A percentile compares a stretch with the other conserved stretches of the same genome.
Conservation (phyloP, 768 basidiomycete genomes). For the Lactarius hengduanensis region DNA sequence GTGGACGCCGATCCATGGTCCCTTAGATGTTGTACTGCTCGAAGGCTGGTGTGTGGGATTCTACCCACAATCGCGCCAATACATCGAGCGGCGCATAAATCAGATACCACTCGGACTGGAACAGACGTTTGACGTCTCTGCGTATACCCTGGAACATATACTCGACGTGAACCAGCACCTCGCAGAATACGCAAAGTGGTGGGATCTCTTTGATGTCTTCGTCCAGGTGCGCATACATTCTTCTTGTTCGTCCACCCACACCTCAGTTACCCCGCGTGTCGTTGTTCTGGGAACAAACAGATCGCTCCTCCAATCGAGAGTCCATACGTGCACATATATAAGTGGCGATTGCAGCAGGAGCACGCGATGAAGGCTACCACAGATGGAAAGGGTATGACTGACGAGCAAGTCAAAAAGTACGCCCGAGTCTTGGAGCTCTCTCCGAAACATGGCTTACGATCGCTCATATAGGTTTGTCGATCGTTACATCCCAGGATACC, state of each 20-base stretch:
- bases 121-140: constrained; percentile 37
- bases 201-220: constrained; percentile 69
- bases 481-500: constrained; percentile 92
- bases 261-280: neutral
- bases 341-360: constrained; percentile 90
- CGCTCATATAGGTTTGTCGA: constrained; percentile 67
- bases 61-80: constrained; percentile 51
- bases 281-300: constrained; percentile 32
- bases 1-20: constrained; percentile 45
- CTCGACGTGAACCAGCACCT: constrained; percentile 63
- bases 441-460: neutral
- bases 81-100: constrained; percentile 56
- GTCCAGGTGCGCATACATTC: constrained; percentile 58
- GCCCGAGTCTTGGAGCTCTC: neutral
- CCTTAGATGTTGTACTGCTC: constrained; percentile 79
- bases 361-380: constrained; percentile 82
- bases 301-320: constrained; percentile 40
- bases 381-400: constrained; percentile 87
- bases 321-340: constrained; percentile 62
- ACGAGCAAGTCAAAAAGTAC: constrained; percentile 64
- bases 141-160: constrained; percentile 53
- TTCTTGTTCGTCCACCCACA: neutral
- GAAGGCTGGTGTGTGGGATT: constrained; percentile 99
- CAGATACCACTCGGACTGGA: constrained; percentile 36
- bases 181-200: constrained; percentile 59